Base-by-base conservation (phyloP, 108 stramenopile genomes). In the Schizochytrium sp. region DNA sequence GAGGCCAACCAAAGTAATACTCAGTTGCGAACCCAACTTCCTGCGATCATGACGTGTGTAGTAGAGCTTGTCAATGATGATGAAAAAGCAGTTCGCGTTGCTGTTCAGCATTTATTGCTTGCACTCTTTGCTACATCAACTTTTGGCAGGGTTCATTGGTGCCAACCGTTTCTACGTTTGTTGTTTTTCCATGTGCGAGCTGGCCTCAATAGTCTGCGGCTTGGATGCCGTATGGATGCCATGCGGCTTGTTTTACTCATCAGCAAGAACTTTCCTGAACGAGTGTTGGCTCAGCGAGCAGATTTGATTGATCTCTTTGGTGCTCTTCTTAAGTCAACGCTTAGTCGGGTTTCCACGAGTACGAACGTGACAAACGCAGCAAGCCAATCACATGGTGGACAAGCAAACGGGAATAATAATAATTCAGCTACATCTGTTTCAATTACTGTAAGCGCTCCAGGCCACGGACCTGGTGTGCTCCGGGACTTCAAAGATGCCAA, bases 1-100 rank as follows among this genome's bases (percentile, higher is more conserved):
- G 76, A 83, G 53, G 28, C 5, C 13, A 5, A 55, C 28, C 17
- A 53, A 47, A 40, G 5, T 1, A 55, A 47, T 1, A 53, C 50
- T 5, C 50, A 83, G 53, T 38, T 83, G 53, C 47, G 53, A 55
- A 55, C 76, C 5, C 76, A 83, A 40, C 76, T 83, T 1, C 12
- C 76, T 13, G 76, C 53, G 50, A 83, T 83, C 28, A 55, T 83
- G 47, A 55, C 50, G 15, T 83, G 76, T 50, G 76, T 83, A 13
- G 53, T 83, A 5, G 76, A 83, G 47, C 76, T 83, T 0, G 76
- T 55, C 76, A 83, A 83, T 50, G 76, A 83, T 53, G 76, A 83
- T 13, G 76, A 83, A 50, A 83, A 83, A 53, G 28, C 47, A 5
- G 76, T 83, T 40, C 76, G 76, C 47, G 76, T 83, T 5, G 76